These are phyloP conservation scores for Annulohypoxylon nitens DNA, from an alignment of 495 filamentous ascomycete genomes.

Conservation along the genomic window DNA sequence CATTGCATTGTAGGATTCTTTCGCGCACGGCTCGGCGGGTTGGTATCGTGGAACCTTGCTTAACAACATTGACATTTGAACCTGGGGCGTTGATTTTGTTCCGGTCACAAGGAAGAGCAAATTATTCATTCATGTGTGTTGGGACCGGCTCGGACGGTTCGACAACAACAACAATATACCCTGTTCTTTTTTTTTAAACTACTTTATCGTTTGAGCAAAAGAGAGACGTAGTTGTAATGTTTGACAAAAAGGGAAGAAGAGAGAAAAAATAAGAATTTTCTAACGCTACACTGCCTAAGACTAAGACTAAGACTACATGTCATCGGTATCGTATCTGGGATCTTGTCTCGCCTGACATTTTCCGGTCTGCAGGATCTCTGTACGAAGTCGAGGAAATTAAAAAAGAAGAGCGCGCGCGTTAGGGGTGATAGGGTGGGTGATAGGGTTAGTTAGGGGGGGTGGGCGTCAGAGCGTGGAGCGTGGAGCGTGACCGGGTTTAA, in stretches of 20 bases:
- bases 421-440: background rate
- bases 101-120: slow-evolving; percentile 38
- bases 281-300: slow-evolving; percentile 1
- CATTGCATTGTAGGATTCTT: slow-evolving; percentile 48
- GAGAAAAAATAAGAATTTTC: background rate
- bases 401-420: too few relatives aligned
- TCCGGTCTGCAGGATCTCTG: slow-evolving; percentile 18
- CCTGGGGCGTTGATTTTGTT: slow-evolving; percentile 9
- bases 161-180: slow-evolving; percentile 39
- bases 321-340: background rate
- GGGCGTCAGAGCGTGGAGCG: too few relatives aligned
- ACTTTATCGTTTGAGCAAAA: slow-evolving; percentile 23
- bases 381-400: background rate
- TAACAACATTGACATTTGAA: slow-evolving; percentile 14
- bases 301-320: background rate
- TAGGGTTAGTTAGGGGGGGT: too few relatives aligned
- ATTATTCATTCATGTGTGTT: slow-evolving; percentile 20
- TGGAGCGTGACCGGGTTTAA: slow-evolving; percentile 40
- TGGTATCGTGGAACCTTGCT: slow-evolving; percentile 8
- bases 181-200: slow-evolving; percentile 40
- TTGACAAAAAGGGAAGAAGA: slow-evolving; percentile 11
- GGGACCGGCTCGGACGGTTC: slow-evolving; percentile 37
- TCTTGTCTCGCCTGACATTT: background rate
- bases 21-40: slow-evolving; percentile 28
- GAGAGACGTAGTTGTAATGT: slow-evolving; percentile 2